Percentiles rank a stretch among this genome's conserved stretches.
phyloP scores from a whole-genome alignment of 1,284 basidiomycete genomes.

The Sporisorium scitamineum region DNA sequence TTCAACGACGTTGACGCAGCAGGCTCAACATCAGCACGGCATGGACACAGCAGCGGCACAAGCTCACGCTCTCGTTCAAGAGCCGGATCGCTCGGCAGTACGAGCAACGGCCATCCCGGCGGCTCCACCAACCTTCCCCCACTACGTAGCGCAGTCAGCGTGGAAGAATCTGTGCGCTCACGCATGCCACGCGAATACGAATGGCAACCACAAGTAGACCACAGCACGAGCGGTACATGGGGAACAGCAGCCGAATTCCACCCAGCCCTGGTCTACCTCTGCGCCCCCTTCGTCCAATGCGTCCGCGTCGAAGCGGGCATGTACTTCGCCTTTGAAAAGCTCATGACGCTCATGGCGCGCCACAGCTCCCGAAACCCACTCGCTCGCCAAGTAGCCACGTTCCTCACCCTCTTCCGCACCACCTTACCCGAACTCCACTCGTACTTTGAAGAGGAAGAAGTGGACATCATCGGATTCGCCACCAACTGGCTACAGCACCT shows the following conservation, averaged over 20 bases:
- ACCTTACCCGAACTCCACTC: conserved; percentile 68
- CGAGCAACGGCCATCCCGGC: conserved; percentile 12
- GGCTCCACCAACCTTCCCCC: background rate
- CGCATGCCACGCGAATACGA: conserved; percentile 59
- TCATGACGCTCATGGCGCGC: conserved; percentile 63
- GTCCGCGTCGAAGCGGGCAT: conserved; percentile 68
- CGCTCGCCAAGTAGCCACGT: conserved; percentile 63
- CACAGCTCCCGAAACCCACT: conserved; percentile 57
- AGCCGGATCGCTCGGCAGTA: conserved; percentile 34
- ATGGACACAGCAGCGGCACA: conserved; percentile 25
- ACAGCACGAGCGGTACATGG: background rate
- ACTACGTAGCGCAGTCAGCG: background rate
- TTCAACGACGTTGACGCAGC: conserved; percentile 7
- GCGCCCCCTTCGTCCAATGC: conserved; percentile 68
- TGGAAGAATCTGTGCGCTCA: conserved; percentile 34
- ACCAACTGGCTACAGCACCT: conserved; percentile 67
- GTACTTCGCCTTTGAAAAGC: conserved; percentile 69
- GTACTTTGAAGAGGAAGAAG: conserved; percentile 70
- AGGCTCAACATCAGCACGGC: background rate
- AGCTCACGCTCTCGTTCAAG: conserved; percentile 39
- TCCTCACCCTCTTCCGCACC: conserved; percentile 67
- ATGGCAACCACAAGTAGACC: conserved; percentile 46
- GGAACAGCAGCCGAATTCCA: conserved; percentile 55
- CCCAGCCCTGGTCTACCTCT: conserved; percentile 66
- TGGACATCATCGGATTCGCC: conserved; percentile 66